Evolutionary conservation across 2,329 filamentous ascomycete genomes (phyloP), one percentile per base, ranked within the genome.

Genomic region (Tolypocladium tropicale): DNA sequence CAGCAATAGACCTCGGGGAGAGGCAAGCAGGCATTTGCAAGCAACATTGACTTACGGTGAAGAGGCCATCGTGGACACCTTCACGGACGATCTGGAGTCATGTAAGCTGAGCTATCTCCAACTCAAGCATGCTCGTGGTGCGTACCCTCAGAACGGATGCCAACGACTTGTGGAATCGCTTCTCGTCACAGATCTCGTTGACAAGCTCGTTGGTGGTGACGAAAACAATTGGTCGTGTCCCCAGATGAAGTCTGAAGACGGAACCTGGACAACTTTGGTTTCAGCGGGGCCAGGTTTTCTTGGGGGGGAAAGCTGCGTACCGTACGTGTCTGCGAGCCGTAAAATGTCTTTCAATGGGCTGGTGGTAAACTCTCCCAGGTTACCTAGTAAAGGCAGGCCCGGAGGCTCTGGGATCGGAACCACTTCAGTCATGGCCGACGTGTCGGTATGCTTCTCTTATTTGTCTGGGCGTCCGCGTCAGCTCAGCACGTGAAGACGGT

Each of bases 121-220:
- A 6, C 9, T 10, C 43, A 39, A 18, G 53, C 46, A 28, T 50
- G 2, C 2, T 3, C 6, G 2, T 12, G 6, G 7, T 7, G 58
- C 68, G 53, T 61, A 74, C 71, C 3, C 68, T 61, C 2, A 89
- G 70, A 3, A 73, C 72, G 1, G 70, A 75, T 5, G 72, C 69
- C 2, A 86, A 69, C 0, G 73, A 69, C 66, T 89, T 90, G 28
- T 73, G 64, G 64, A 89, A 88, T n/a, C 84, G 75, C 57, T 77
- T 81, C 67, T 89, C 85, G 58, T 89, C 77, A 61, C 82, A 88
- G 9, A 80, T 64, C 63, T 89, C 85, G 56, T 86, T 77, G 34
- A 87, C 72, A 0, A 89, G 71, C 39, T 76, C 77, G 21, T 79
- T 75, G 34, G 72, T 80, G 48, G 74, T 76, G 49, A 81, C 71